Evolutionary conservation across 306 rosid genomes (phyloP).

Genomic region (Alnus rubra): DNA sequence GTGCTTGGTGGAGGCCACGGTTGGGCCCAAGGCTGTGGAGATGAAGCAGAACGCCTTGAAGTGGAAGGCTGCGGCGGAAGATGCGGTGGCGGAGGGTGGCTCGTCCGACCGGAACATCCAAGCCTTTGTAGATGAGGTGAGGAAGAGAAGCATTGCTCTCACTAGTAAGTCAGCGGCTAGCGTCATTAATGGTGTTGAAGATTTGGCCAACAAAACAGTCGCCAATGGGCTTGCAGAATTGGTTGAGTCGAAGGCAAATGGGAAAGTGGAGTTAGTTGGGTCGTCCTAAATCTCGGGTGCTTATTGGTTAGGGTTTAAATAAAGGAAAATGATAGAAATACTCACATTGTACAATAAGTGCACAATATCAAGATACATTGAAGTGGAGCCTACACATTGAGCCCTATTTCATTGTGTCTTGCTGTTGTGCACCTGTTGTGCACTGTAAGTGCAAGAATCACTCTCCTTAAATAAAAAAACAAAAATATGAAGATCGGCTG

Average conservation of each 20-base stretch:
- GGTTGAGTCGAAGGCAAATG: neutral
- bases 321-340: too few relatives aligned
- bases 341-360: too few relatives aligned
- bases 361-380: too few relatives aligned
- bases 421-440: too few relatives aligned
- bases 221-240: slow-evolving; percentile 5
- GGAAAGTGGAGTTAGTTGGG: neutral
- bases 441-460: too few relatives aligned
- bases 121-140: slow-evolving; percentile 42
- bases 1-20: slow-evolving; percentile 46
- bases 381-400: too few relatives aligned
- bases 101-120: slow-evolving; percentile 45
- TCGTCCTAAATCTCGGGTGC: neutral
- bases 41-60: slow-evolving; percentile 37
- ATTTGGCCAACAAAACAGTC: neutral
- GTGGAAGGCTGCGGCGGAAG: slow-evolving; percentile 42
- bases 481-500: neutral
- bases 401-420: too few relatives aligned
- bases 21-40: slow-evolving; percentile 24
- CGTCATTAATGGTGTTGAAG: neutral
- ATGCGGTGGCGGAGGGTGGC: slow-evolving; percentile 39
- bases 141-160: slow-evolving; percentile 7
- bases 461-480: too few relatives aligned
- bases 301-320: neutral
- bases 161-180: neutral